These are phyloP conservation scores for Pezicula carpinea DNA, from an alignment of 2,329 filamentous ascomycete species.

Conservation along the genomic window DNA sequence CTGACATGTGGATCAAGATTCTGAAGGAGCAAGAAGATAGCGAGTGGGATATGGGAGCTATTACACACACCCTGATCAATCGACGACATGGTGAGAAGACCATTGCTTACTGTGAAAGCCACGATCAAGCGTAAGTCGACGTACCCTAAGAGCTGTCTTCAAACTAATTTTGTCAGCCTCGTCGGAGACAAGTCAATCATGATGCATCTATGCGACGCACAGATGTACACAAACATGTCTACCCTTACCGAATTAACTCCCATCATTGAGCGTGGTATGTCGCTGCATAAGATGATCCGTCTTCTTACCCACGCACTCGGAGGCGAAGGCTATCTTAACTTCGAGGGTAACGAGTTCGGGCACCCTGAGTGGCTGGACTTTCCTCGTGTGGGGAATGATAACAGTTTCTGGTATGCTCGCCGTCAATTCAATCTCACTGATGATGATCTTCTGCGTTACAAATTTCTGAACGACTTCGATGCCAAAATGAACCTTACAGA, in stretches of 20 bases:
- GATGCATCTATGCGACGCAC: slow-evolving; percentile 96
- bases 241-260: slow-evolving; percentile 76
- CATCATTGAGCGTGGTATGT: slow-evolving; percentile 84
- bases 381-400: slow-evolving; percentile 85
- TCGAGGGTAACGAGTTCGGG: slow-evolving; percentile 97
- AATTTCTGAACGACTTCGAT: slow-evolving; percentile 92
- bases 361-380: slow-evolving; percentile 99
- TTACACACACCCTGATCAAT: slow-evolving; percentile 87
- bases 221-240: slow-evolving; percentile 99
- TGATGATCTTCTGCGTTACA: slow-evolving; percentile 79
- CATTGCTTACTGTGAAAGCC: slow-evolving; percentile 94
- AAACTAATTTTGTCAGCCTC: slow-evolving; percentile 52
- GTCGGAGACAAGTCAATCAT: slow-evolving; percentile 96
- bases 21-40: slow-evolving; percentile 85
- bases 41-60: slow-evolving; percentile 82
- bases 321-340: slow-evolving; percentile 96
- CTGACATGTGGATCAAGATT: slow-evolving; percentile 99
- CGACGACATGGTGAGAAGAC: slow-evolving; percentile 95
- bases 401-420: slow-evolving; percentile 91
- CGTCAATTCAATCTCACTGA: slow-evolving; percentile 92
- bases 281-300: slow-evolving; percentile 96
- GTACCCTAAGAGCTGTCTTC: neutral
- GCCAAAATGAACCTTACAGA: slow-evolving; percentile 84
- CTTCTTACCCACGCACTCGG: slow-evolving; percentile 87
- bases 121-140: slow-evolving; percentile 83